Evolutionary conservation across 2,329 filamentous ascomycete species (phyloP).

Genomic region (Ambrosiella cleistominuta): DNA sequence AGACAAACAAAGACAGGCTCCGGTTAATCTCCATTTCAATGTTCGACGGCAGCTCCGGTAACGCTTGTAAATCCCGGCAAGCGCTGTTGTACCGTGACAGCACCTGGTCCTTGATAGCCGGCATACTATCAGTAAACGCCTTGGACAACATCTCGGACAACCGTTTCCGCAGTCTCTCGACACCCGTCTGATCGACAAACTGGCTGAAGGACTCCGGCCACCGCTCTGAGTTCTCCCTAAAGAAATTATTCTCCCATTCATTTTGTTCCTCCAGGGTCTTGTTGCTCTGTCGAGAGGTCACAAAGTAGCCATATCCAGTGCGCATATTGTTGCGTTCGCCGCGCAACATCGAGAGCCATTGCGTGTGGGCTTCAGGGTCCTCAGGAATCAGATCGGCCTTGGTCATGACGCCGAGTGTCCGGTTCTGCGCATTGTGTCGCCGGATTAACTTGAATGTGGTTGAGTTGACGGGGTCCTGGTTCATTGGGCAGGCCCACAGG

Average conservation of each 20-base stretch:
- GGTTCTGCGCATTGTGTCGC: constrained; percentile 33
- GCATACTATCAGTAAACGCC: constrained; percentile 34
- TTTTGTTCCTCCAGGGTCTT: constrained; percentile 35
- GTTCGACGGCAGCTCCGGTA: constrained; percentile 53
- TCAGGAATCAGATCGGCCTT: constrained; percentile 59
- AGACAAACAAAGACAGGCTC: constrained; percentile 39
- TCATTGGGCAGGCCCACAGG: constrained; percentile 61
- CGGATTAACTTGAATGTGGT: constrained; percentile 49
- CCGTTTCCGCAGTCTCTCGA: constrained; percentile 34
- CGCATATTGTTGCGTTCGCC: constrained; percentile 34
- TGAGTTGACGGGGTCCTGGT: constrained; percentile 59
- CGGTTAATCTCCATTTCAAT: constrained; percentile 47
- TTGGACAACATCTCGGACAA: constrained; percentile 35
- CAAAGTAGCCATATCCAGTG: constrained; percentile 61
- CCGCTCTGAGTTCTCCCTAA: constrained; percentile 23
- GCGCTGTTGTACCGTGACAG: constrained; percentile 33
- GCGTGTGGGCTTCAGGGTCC: constrained; percentile 27
- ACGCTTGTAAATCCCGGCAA: constrained; percentile 32
- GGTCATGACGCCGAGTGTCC: constrained; percentile 62
- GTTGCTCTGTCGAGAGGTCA: constrained; percentile 49
- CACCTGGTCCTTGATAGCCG: constrained; percentile 37
- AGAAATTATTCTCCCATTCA: constrained; percentile 35
- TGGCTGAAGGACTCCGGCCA: constrained; percentile 33
- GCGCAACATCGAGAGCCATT: constrained; percentile 47
- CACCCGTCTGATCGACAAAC: constrained; percentile 33